Evolutionary conservation across 768 basidiomycete species (phyloP).

Genomic region (Collybia sp.): DNA sequence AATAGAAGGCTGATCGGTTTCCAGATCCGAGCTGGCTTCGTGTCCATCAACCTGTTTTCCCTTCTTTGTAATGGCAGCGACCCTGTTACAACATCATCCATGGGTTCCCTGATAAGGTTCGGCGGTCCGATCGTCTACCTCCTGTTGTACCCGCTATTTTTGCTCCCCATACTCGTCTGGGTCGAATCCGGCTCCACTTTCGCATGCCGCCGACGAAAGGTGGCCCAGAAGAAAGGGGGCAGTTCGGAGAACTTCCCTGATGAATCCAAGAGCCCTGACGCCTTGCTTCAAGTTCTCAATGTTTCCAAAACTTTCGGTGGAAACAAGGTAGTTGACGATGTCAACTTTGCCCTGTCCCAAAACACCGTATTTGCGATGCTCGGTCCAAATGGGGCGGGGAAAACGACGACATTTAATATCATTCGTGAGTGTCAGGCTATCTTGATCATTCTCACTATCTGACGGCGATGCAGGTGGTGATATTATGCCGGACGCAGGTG

Average conservation of each 20-base stretch:
- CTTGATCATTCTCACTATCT: neutral
- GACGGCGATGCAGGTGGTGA: constrained; percentile 51
- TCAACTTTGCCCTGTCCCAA: constrained; percentile 59
- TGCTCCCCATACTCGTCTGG: constrained; percentile 64
- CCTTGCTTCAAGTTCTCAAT: constrained; percentile 53
- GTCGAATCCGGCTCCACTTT: constrained; percentile 63
- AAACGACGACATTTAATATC: constrained; percentile 78
- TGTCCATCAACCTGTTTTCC: constrained; percentile 77
- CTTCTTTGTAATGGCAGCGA: constrained; percentile 59
- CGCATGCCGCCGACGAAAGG: constrained; percentile 22
- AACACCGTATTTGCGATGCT: constrained; percentile 68
- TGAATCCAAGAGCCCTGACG: constrained; percentile 55
- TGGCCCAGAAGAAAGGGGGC: constrained; percentile 2
- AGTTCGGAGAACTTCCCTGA: constrained; percentile 14
- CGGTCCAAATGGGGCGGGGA: constrained; percentile 82
- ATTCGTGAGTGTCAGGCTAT: constrained; percentile 48
- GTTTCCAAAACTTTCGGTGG: constrained; percentile 57
- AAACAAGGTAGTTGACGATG: constrained; percentile 65
- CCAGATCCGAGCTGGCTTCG: constrained; percentile 64
- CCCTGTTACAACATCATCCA: constrained; percentile 37
- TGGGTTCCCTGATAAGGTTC: constrained; percentile 52
- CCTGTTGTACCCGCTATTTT: constrained; percentile 50
- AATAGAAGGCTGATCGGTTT: neutral
- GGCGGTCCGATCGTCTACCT: constrained; percentile 78
- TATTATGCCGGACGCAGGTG: constrained; percentile 60